These are phyloP conservation scores for Ophiostoma fasciatum DNA, from an alignment of 2,329 filamentous ascomycete species.

Conservation along the genomic window DNA sequence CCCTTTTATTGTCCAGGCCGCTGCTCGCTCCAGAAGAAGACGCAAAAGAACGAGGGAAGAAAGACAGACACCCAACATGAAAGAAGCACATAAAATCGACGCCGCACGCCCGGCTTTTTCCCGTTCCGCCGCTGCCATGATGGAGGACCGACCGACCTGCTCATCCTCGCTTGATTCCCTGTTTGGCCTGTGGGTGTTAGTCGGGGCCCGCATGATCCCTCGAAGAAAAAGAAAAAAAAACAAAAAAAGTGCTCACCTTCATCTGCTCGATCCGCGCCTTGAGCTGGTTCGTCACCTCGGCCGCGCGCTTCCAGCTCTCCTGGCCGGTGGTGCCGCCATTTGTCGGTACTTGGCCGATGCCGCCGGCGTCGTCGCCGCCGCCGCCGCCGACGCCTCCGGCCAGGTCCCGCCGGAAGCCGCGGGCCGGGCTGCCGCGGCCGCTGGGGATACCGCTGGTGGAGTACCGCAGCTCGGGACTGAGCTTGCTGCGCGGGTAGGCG, in stretches of 20 bases:
- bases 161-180: no score
- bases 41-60: no score
- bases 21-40: no score
- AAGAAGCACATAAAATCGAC: no score
- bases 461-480: slow-evolving; percentile 41
- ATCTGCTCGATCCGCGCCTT: slow-evolving; percentile 98
- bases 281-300: slow-evolving; percentile 92
- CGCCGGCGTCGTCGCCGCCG: slow-evolving; percentile 8
- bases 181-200: slow-evolving; percentile 9
- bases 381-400: slow-evolving; percentile 4
- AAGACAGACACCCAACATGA: no score
- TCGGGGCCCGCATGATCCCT: neutral
- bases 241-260: slow-evolving; percentile 50
- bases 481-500: slow-evolving; percentile 32
- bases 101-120: no score
- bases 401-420: slow-evolving; percentile 31
- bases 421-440: slow-evolving; percentile 43
- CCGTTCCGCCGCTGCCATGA: no score
- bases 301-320: slow-evolving; percentile 94
- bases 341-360: no score
- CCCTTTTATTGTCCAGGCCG: no score
- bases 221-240: no score
- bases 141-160: no score
- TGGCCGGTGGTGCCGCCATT: slow-evolving; percentile 31
- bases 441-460: slow-evolving; percentile 29